Conservation (phyloP, 768 basidiomycete genomes). For the Amanita rubescens region DNA sequence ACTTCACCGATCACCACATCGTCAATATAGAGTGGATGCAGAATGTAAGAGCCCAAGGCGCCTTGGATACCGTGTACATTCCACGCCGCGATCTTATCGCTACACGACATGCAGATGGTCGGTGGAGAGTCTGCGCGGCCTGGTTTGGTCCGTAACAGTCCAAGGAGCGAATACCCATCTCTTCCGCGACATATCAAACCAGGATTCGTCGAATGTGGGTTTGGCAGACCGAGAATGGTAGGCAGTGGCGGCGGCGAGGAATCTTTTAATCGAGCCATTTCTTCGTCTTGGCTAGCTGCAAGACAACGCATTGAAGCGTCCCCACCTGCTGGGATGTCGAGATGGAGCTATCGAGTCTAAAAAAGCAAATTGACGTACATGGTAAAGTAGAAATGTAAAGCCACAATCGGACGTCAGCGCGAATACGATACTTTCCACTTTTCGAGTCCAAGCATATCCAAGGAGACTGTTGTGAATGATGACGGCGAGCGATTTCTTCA, state of each 20-base stretch:
- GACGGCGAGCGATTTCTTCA: conserved; percentile 49
- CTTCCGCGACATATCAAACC: conserved; percentile 60
- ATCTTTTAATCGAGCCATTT: conserved; percentile 62
- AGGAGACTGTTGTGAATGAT: conserved; percentile 27
- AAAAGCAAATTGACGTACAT: conserved; percentile 31
- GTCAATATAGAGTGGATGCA: conserved; percentile 58
- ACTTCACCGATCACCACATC: conserved; percentile 72
- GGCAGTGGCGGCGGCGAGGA: conserved; percentile 21
- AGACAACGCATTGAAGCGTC: conserved; percentile 83
- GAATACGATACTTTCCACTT: conserved; percentile 39
- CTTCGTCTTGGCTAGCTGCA: conserved; percentile 64
- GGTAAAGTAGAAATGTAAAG: conserved; percentile 66
- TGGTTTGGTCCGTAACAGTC: conserved; percentile 87
- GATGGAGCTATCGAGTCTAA: conserved; percentile 6
- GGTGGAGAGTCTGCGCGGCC: conserved; percentile 85
- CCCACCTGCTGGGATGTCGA: conserved; percentile 51
- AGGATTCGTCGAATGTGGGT: conserved; percentile 18
- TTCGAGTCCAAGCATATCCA: conserved; percentile 36
- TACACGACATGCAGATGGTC: conserved; percentile 85
- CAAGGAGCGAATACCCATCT: conserved; percentile 66
- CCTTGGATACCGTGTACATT: conserved; percentile 81
- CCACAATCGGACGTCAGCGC: conserved; percentile 39
- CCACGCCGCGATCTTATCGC: conserved; percentile 92
- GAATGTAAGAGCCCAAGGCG: conserved; percentile 51
- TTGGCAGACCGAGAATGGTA: conserved; percentile 19